Evolutionary conservation across 1,139 yeast genomes (phyloP).

Genomic region (Geotrichum candidum): DNA sequence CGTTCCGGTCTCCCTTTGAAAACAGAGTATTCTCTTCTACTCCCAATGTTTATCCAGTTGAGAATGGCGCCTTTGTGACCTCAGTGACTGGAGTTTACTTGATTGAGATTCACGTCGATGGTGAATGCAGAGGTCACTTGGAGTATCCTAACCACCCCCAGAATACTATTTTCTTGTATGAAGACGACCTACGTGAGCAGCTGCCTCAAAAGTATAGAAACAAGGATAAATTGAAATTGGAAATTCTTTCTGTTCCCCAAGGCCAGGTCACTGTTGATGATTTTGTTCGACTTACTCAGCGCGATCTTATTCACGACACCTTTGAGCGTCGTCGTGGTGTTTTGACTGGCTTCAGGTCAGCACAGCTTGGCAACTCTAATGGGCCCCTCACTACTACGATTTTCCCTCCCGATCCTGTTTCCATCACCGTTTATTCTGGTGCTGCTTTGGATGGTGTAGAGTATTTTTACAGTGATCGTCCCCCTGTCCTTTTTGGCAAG

Average conservation of each 20-base stretch:
- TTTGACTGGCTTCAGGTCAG: conserved; percentile 21
- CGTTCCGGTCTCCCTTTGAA: conserved; percentile 69
- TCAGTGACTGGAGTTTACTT: conserved; percentile 65
- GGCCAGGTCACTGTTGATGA: conserved; percentile 30
- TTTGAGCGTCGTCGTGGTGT: conserved; percentile 18
- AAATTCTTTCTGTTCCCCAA: conserved; percentile 41
- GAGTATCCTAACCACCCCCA: conserved; percentile 63
- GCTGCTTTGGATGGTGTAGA: conserved; percentile 73
- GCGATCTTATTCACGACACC: conserved; percentile 18
- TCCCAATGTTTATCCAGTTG: conserved; percentile 44
- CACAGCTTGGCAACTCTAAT: conserved; percentile 25
- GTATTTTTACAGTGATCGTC: conserved; percentile 25
- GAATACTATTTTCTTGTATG: conserved; percentile 45
- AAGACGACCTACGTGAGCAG: conserved; percentile 41
- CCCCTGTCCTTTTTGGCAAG: conserved; percentile 49
- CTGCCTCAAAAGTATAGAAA: conserved; percentile 39
- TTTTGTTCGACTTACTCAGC: conserved; percentile 22
- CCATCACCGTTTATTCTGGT: conserved; percentile 63
- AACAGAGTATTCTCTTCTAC: conserved; percentile 34
- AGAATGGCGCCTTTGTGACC: conserved; percentile 46
- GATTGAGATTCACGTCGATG: conserved; percentile 59
- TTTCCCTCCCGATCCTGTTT: conserved; percentile 35
- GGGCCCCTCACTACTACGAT: conserved; percentile 23
- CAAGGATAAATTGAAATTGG: conserved; percentile 36
- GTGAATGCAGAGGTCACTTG: conserved; percentile 55